Base-by-base conservation (phyloP, 1,139 yeast species). In the Pichia sp. region DNA sequence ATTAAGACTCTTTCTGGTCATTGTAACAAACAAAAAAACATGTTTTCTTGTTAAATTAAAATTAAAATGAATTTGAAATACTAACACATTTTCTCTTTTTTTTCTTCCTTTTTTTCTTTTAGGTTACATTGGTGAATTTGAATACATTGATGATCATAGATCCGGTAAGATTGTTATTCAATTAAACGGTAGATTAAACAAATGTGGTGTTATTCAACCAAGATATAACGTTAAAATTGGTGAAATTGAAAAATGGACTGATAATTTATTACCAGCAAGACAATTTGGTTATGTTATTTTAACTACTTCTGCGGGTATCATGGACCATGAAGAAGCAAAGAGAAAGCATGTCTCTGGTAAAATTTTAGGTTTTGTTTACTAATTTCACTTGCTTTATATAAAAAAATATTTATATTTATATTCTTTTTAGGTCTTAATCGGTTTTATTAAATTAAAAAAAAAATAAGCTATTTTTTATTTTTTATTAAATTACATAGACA, bases 251-350 rank as follows among this genome's bases (percentile, higher is more conserved):
- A 89, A 88, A 79, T 91, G 98, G 98, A 90, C 96, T 67, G 96
- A 84, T 74, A 90, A 89, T 83, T 84, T 91, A 73, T 81, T 91
- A 72, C 98, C 98, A 71, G 96, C 98, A 62, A 89, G 98, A 86
- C 98, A 91, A 77, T 91, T 91, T 70, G 98, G 98, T 79, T 90
- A 79, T 79, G 91, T 91, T 70, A 87, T 91, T 74, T 83, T 91
- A 72, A 91, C 99, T 74, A 93, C 99, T 67, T 93, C 99, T 68
- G 96, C 98, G 68, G 99, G 99, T 78, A 93, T 93, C 68, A 90
- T 93, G 96, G 98, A 93, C 81, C 99, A 93, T 80, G 99, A 93
- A 80, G 99, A 93, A 81, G 99, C 99, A 68, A 90, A 97, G 84
- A 87, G 98, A 85, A 93, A 93, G 87, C 98, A 93, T 77, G 98